Evolutionary conservation across 208 protist genomes (phyloP), one percentile per base, ranked within the genome.

Genomic region (Crithidia expoeki): DNA sequence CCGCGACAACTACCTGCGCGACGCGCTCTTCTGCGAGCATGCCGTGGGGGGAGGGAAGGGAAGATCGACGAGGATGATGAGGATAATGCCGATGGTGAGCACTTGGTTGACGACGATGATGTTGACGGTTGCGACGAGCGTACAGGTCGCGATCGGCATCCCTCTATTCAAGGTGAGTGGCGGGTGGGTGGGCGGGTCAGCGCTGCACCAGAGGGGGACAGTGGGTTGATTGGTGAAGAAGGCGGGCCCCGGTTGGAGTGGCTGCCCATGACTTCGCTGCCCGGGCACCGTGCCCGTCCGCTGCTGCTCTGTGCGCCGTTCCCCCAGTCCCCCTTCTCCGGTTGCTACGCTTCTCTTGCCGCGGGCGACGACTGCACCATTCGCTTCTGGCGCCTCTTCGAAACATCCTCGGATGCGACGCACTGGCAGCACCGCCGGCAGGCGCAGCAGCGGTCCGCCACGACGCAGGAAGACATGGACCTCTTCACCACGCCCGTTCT

Each of bases 351-450:
- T 30, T 94, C 89, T 28, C 60, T 84, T 30, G 84, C 89, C 0
- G 86, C 83, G 21, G 90, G 85, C 16, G 80, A 74, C 6, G 90
- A 93, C 65, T 76, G 76, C 72, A 92, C 85, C 19, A 84, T 95
- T 47, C 80, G 90, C 10, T 92, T 95, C 68, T 95, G 90, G 90
- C 76, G 76, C 17, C 77, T 87, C 46, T 95, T 95, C 56, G 76
- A 78, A 46, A 52, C 69, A 49, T 34, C 32, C 55, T 79, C 57
- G n/a, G 58, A 61, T 60, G 55, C 72, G n/a, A 61, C 57, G 2
- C 76, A 84, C 56, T 80, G 74, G 74, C 72, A 80, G 63, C 70
- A 80, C 33, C 77, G 84, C 5, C 66, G 63, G 21, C 72, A 69
- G 52, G 73, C 79, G 7, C 75, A 70, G 34, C 68, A 80, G 53